Base-by-base conservation (phyloP, 306 rosid genomes). In the Phaseolus lunatus region DNA sequence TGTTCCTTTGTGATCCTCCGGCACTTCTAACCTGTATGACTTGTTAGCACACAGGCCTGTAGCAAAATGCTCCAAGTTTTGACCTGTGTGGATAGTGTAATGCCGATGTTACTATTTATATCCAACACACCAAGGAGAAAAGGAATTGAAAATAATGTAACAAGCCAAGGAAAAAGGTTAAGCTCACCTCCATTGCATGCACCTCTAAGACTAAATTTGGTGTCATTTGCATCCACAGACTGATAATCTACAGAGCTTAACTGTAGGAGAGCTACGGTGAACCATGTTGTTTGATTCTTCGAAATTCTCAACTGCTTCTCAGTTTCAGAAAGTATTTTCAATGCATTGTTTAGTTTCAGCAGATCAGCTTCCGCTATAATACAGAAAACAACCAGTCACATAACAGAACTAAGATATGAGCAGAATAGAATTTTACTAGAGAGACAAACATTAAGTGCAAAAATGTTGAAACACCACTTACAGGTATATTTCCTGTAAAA, bases 201-300 rank as follows among this genome's bases (percentile, higher is more conserved):
- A 72, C 77, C 78, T 72, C 78, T 78, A 47, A 86, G 65, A 83
- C 84, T 78, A 47, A 83, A 71, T 77, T 88, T 88, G 33, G 85
- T 44, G 70, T 66, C 89, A 76, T 78, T 83, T 27, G 72, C 79
- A 85, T 86, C 83, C 67, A 67, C 44, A 13, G 92, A 82, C 58
- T 87, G 82, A 68, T 80, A 58, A 64, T 89, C 97, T 15, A 35
- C 43, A 26, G 93, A 87, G 78, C 93, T 91, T 71, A 93, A 83
- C 86, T 91, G 98, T 49, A 93, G 79, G 41, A 93, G 90, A 63
- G 98, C 98, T 35, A 83, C 98, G 5, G 91, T 93, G 70, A 91
- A 90, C 98, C 98, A 93, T 10, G 97, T 93, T 8, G 95, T 75
- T 78, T 89, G 97, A 67, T 89, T 93, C 85, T 91, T 93, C 6